phyloP scores from a whole-genome alignment of 2,329 filamentous ascomycete genomes.

The Monosporascus cannonballus region DNA sequence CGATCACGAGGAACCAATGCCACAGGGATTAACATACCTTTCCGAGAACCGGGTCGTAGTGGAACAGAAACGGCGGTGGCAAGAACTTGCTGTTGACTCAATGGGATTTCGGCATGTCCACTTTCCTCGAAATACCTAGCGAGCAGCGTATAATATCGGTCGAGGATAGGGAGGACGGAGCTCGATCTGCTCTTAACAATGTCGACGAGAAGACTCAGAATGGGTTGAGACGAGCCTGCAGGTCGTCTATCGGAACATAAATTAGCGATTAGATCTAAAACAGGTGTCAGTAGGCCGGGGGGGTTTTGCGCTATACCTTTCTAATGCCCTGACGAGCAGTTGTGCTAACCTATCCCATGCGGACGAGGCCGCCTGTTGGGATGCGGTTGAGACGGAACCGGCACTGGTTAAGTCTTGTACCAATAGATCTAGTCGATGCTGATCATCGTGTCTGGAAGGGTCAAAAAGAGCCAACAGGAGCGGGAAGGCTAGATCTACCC shows the following conservation, averaged over 20 bases:
- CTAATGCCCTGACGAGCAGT: conserved; percentile 21
- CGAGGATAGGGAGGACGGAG: conserved; percentile 21
- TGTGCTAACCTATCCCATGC: conserved; percentile 20
- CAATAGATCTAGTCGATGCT: conserved; percentile 40
- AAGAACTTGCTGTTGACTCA: conserved; percentile 12
- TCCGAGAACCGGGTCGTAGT: conserved; percentile 7
- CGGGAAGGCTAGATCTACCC: conserved; percentile 33
- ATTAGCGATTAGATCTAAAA: not conserved
- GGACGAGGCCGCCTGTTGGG: conserved; percentile 8
- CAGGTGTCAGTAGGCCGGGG: not conserved
- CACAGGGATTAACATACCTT: conserved; percentile 15
- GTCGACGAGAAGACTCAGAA: conserved; percentile 31
- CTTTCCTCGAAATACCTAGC: conserved; percentile 27
- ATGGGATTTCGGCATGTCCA: conserved; percentile 10
- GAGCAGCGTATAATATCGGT: conserved; percentile 35
- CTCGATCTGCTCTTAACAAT: conserved; percentile 23
- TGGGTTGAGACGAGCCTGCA: conserved; percentile 16
- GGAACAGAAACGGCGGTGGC: conserved; percentile 18
- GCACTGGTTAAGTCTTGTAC: conserved; percentile 32
- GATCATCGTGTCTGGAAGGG: conserved; percentile 37
- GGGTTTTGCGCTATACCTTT: conserved; percentile 16
- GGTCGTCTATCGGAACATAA: conserved; percentile 16
- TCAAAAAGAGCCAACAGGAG: conserved; percentile 47
- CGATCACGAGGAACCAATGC: too few species aligned
- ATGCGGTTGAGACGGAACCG: not conserved